These are phyloP conservation scores for Globisporangium irregulare DNA, from an alignment of 352 stramenopile species.

Conservation along the genomic window DNA sequence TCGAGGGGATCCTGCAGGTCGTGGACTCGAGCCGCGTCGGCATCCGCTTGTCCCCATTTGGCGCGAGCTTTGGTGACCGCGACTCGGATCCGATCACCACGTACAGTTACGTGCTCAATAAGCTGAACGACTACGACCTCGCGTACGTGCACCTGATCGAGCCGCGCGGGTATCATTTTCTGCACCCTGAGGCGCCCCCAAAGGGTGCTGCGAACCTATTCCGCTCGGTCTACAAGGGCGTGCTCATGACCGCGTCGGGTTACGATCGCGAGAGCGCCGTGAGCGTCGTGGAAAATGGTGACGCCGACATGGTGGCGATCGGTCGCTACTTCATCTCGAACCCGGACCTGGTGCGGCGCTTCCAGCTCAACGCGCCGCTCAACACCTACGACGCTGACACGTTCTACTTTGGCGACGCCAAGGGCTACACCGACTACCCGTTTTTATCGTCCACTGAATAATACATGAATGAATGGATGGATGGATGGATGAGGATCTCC, in stretches of 20 bases:
- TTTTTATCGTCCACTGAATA: constrained; percentile 7
- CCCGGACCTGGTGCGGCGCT: constrained; percentile 40
- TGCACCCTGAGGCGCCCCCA: constrained; percentile 29
- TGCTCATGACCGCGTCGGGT: constrained; percentile 35
- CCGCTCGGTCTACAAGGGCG: constrained; percentile 37
- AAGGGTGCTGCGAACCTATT: constrained; percentile 42
- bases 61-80: constrained; percentile 42
- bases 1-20: constrained; percentile 52
- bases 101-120: constrained; percentile 49
- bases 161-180: constrained; percentile 41
- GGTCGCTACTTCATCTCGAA: constrained; percentile 54
- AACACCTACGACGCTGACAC: constrained; percentile 25
- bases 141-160: constrained; percentile 65
- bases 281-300: constrained; percentile 23
- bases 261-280: constrained; percentile 30
- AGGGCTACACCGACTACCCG: constrained; percentile 37
- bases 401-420: constrained; percentile 26
- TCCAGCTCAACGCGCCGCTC: constrained; percentile 27
- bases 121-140: constrained; percentile 56
- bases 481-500: background rate
- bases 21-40: constrained; percentile 36
- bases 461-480: background rate
- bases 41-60: constrained; percentile 46
- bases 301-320: constrained; percentile 41
- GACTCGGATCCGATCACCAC: constrained; percentile 45